These are phyloP conservation scores for Hanseniaspora nectarophila DNA, from an alignment of 805 yeast genomes.

Conservation along the genomic window DNA sequence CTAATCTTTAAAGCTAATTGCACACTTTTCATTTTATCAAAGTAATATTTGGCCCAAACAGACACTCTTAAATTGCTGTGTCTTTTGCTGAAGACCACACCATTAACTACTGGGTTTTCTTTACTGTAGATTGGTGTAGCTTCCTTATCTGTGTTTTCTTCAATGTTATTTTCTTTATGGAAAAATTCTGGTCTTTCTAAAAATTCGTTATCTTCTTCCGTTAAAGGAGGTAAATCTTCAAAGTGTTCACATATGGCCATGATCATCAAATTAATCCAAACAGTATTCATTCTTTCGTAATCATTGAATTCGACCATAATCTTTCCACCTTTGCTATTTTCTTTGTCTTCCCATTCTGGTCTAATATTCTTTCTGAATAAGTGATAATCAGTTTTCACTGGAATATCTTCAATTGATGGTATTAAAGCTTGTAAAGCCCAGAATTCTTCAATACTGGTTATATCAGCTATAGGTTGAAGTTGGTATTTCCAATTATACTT, in stretches of 20 bases:
- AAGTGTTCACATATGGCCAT: slow-evolving; percentile 93
- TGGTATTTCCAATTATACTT: slow-evolving; percentile 85
- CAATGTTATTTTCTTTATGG: background rate
- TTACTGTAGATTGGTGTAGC: background rate
- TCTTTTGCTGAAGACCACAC: slow-evolving; percentile 14
- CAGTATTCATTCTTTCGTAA: slow-evolving; percentile 40
- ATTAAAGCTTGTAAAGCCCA: slow-evolving; percentile 95
- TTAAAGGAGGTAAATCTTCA: slow-evolving; percentile 52
- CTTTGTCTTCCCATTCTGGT: slow-evolving; percentile 97
- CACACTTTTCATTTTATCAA: slow-evolving; percentile 4
- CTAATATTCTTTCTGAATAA: slow-evolving; percentile 85
- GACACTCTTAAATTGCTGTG: slow-evolving; percentile 8
- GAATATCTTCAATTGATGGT: slow-evolving; percentile 77
- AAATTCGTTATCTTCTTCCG: slow-evolving; percentile 35
- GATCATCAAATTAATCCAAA: slow-evolving; percentile 82
- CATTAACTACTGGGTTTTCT: slow-evolving; percentile 1
- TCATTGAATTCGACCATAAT: slow-evolving; percentile 74
- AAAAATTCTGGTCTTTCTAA: background rate
- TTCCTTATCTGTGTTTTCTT: background rate
- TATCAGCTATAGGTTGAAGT: slow-evolving; percentile 83
- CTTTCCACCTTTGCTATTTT: slow-evolving; percentile 84
- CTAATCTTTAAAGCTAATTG: slow-evolving; percentile 13
- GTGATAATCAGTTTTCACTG: slow-evolving; percentile 74
- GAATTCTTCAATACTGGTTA: slow-evolving; percentile 89
- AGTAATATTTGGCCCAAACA: slow-evolving; percentile 10